A percentile compares a stretch with the other conserved stretches of the same genome.
Conservation (phyloP, 106 monocot genomes). For the Dioscorea alata region DNA sequence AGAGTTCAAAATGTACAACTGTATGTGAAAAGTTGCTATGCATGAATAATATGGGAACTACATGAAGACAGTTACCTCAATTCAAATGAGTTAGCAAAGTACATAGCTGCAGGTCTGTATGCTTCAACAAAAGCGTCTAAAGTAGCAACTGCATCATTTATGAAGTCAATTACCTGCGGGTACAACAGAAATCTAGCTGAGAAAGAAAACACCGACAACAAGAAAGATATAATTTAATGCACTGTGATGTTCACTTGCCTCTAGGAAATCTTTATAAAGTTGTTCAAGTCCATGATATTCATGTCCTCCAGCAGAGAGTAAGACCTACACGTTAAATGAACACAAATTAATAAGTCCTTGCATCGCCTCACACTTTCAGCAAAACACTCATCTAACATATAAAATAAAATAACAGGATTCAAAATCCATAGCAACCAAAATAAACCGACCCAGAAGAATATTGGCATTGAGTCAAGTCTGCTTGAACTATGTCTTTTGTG, state of each 20-base stretch:
- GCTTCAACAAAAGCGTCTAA: slow-evolving; percentile 81
- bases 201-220: background rate
- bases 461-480: too few relatives aligned
- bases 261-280: slow-evolving; percentile 69
- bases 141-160: slow-evolving; percentile 89
- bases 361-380: too few relatives aligned
- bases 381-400: too few relatives aligned
- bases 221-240: background rate
- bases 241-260: slow-evolving; percentile 37
- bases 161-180: slow-evolving; percentile 84
- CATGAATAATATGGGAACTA: too few relatives aligned
- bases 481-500: too few relatives aligned
- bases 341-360: background rate
- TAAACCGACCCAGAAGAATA: too few relatives aligned
- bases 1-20: too few relatives aligned
- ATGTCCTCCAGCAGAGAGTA: slow-evolving; percentile 27
- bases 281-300: slow-evolving; percentile 24
- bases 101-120: slow-evolving; percentile 55
- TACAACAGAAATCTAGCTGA: slow-evolving; percentile 6
- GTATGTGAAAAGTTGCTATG: too few relatives aligned
- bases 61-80: slow-evolving; percentile 37
- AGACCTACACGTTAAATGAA: slow-evolving; percentile 25
- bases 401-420: too few relatives aligned
- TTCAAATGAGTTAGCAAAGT: slow-evolving; percentile 57
- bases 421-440: too few relatives aligned